Evolutionary conservation across 2,329 filamentous ascomycete species (phyloP), one percentile per base, ranked within the genome.

Genomic region (Aspergillus sp.): DNA sequence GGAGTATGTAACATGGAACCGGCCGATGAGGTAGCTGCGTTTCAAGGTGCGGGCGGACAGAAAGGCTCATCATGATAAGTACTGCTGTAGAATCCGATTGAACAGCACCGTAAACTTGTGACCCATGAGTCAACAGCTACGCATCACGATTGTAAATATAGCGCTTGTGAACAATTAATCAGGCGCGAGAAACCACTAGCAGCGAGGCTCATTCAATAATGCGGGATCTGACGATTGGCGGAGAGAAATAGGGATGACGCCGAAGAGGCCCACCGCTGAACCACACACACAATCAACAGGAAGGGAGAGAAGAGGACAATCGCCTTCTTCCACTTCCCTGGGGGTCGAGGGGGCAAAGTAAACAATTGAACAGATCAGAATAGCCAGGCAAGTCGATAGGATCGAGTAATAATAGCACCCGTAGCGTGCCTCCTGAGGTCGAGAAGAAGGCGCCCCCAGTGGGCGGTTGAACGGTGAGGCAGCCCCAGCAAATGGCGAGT

Each of bases 211-310:
- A 53, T 58, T 57, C 45, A 52, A 53, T 56, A 54, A 56, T 49
- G 53, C 48, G 50, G 61, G 61, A 62, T 58, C 57, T 66, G 64
- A 64, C 66, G 68, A 71, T 72, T 71, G 70, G 71, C 60, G 67
- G 60, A 60, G 65, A 55, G 63, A 66, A 68, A 70, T 69, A 71
- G 66, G 69, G 70, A 72, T 74, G 70, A 72, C 70, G 70, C 67
- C 67, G 64, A 63, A 60, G 36, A 55, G 71, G 71, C 70, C 71
- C 72, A 74, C 71, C 66, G 71, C 71, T 67, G 71, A 74, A 71
- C 71, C 72, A 73, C 70, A 73, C 66, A 71, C 66, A 72, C 69
- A 62, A 34, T 60, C 36, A 43, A 50, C 44, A 53, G 41, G 49
- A 55, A 42, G 39, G 24, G 32, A 39, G 34, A 43, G 22, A 53